Conservation (phyloP, 768 basidiomycete species). For the Suillus hirtellus region DNA sequence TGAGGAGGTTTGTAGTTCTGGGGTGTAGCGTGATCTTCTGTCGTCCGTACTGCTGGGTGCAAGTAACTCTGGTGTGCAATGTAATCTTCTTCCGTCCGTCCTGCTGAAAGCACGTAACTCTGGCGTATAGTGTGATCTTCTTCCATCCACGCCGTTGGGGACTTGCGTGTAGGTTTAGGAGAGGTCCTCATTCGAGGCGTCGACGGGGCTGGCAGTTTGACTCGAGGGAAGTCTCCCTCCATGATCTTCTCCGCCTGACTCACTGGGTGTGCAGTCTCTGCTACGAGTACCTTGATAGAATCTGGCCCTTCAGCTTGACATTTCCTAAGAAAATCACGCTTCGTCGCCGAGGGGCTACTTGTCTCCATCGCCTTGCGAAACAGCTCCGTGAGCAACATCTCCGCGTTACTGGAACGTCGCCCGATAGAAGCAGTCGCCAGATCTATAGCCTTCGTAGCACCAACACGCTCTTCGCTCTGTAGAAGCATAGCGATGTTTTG, state of each 20-base stretch:
- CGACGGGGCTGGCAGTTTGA: background rate
- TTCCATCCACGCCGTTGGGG: background rate
- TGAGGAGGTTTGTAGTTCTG: constrained; percentile 4
- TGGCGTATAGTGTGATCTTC: background rate
- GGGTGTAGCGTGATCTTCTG: background rate
- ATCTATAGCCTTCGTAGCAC: background rate
- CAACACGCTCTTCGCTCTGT: background rate
- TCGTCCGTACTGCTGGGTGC: background rate
- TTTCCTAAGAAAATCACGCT: background rate
- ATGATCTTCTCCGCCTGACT: constrained; percentile 1
- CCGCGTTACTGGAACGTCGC: constrained; percentile 7
- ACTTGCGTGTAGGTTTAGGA: background rate
- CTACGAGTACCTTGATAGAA: background rate
- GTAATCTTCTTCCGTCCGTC: background rate
- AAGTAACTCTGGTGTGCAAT: background rate
- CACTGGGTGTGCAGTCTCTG: background rate
- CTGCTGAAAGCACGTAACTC: background rate
- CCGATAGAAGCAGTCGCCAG: background rate
- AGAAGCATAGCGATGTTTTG: background rate
- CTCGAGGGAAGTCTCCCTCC: background rate
- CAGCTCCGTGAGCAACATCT: constrained; percentile 6
- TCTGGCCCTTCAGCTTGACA: background rate
- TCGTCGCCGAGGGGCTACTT: background rate
- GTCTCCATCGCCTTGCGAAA: constrained; percentile 10
- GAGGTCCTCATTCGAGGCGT: background rate